Percentiles rank a stretch among this genome's conserved stretches.
Evolutionary conservation across 148 eudicot genomes (phyloP).

Genomic region (Vaccinium vitisidaea): DNA sequence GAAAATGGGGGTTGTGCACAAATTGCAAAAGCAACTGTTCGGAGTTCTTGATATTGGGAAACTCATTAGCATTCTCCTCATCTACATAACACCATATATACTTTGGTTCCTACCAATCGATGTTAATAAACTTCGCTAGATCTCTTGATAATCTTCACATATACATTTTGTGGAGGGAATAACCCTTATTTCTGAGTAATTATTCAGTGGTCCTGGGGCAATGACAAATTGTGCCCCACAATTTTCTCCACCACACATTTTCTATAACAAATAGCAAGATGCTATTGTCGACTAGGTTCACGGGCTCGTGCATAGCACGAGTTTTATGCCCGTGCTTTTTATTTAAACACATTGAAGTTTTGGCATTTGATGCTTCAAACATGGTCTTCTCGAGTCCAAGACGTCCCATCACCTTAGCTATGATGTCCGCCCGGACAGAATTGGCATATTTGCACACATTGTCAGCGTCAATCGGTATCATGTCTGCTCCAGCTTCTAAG

Average conservation of each 20-base stretch:
- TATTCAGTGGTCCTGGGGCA: no score
- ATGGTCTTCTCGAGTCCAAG: conserved; percentile 87
- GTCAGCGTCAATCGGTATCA: conserved; percentile 87
- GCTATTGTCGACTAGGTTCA: no score
- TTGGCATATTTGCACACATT: conserved; percentile 74
- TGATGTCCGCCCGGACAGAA: conserved; percentile 62
- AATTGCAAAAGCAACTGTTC: no score
- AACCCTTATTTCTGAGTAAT: no score
- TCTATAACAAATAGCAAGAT: no score
- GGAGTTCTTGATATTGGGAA: no score
- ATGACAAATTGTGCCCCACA: no score
- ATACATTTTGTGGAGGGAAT: no score
- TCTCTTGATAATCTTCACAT: background rate
- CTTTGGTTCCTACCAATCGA: background rate
- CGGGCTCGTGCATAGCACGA: no score
- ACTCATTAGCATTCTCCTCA: background rate
- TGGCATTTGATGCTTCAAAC: conserved; percentile 83
- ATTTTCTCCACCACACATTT: no score
- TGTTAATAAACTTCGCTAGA: background rate
- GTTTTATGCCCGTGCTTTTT: no score
- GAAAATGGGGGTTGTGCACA: background rate
- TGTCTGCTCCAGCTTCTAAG: conserved; percentile 97
- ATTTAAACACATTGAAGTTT: conserved; percentile 33
- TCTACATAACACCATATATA: background rate
- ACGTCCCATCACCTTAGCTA: conserved; percentile 83